Conservation (phyloP, 2,329 filamentous ascomycete genomes). For the Colletotrichum sp. region DNA sequence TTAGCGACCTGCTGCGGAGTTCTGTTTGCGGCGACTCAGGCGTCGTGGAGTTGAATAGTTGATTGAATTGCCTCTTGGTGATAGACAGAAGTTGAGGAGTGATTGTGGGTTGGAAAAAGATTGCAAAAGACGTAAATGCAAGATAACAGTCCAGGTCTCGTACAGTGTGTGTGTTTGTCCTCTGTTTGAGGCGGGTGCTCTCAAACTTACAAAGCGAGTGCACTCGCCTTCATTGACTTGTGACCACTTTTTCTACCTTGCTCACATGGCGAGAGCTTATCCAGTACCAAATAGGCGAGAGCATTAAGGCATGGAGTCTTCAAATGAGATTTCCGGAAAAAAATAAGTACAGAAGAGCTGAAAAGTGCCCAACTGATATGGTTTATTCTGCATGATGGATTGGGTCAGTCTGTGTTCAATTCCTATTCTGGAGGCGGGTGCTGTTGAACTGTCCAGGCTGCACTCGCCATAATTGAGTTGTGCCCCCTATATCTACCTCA, state of each 20-base stretch:
- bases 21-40: neutral
- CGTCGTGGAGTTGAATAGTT: neutral
- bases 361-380: too few species aligned
- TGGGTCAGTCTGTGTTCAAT: neutral
- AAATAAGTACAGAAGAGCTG: too few species aligned
- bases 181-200: neutral
- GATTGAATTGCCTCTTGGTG: neutral
- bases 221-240: neutral
- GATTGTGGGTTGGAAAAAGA: neutral
- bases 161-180: neutral
- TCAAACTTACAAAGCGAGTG: neutral
- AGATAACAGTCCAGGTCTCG: accelerated
- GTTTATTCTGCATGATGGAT: too few species aligned
- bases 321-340: too few species aligned
- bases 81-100: neutral
- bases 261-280: neutral
- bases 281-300: neutral
- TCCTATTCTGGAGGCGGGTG: neutral
- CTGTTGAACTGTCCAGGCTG: neutral
- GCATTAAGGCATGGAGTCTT: neutral
- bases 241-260: neutral
- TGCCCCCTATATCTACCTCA: neutral
- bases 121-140: neutral
- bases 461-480: neutral
- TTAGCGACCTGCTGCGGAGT: neutral